Evolutionary conservation across 2,329 filamentous ascomycete genomes (phyloP).

Genomic region (Pseudopithomyces chartarum): DNA sequence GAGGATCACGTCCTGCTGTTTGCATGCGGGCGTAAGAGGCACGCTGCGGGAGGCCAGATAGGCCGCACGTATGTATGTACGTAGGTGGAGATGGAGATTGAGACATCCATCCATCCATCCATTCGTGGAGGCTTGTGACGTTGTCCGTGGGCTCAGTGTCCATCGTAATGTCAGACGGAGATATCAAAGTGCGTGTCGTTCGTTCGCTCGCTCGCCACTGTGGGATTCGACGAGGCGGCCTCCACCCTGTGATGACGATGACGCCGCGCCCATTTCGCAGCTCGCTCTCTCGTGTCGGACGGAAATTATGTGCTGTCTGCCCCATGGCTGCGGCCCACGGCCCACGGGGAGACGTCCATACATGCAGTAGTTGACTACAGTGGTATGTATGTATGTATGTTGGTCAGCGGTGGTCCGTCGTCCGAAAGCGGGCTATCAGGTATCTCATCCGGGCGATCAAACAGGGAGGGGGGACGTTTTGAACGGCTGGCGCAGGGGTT

Average conservation of each 20-base stretch:
- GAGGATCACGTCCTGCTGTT: neutral
- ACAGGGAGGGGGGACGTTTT: constrained; percentile 4
- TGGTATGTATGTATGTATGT: too few species aligned
- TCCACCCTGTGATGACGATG: neutral
- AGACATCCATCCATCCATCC: too few species aligned
- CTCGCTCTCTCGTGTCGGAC: neutral
- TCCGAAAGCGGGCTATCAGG: too few species aligned
- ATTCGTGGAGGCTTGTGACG: too few species aligned
- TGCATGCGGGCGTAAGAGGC: neutral
- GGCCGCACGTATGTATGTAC: too few species aligned
- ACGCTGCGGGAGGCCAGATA: neutral
- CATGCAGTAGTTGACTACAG: too few species aligned
- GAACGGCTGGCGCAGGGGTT: neutral
- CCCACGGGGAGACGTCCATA: too few species aligned
- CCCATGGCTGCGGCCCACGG: neutral
- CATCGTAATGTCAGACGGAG: constrained; percentile 1
- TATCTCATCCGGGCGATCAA: constrained; percentile 7
- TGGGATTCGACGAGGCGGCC: neutral
- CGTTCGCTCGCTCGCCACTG: neutral
- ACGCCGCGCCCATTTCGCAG: neutral
- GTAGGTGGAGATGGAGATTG: too few species aligned
- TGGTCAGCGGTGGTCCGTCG: neutral
- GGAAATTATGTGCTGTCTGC: constrained; percentile 9
- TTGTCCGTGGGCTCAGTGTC: neutral
- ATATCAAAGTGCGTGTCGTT: neutral